phyloP scores from a whole-genome alignment of 148 eudicot genomes.

The Pharnaceum exiguum region DNA sequence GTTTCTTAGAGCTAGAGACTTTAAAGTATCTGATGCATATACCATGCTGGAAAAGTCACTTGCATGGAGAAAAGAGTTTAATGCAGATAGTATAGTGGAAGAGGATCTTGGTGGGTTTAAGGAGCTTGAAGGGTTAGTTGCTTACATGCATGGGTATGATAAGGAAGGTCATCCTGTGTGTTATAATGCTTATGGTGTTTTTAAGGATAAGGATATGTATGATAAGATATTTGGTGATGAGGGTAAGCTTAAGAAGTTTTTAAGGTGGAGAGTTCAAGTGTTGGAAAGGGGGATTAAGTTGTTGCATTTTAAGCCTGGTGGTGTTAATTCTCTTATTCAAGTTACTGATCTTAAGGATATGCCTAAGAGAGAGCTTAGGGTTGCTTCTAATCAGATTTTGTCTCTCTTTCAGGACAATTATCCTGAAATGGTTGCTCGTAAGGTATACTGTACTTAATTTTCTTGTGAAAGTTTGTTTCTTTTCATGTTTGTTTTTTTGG shows the following conservation, averaged over 20 bases:
- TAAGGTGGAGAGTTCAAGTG: constrained; percentile 94
- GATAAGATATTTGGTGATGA: constrained; percentile 73
- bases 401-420: constrained; percentile 91
- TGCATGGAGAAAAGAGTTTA: constrained; percentile 61
- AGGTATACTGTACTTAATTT: constrained; percentile 37
- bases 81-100: constrained; percentile 52
- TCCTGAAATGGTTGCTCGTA: constrained; percentile 93
- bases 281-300: constrained; percentile 74
- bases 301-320: constrained; percentile 76
- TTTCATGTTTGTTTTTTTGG: background rate
- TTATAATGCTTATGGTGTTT: constrained; percentile 84
- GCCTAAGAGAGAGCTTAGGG: constrained; percentile 89
- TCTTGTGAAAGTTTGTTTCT: background rate
- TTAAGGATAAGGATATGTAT: constrained; percentile 82
- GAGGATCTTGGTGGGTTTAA: constrained; percentile 72
- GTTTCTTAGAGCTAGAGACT: constrained; percentile 81
- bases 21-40: constrained; percentile 48
- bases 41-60: constrained; percentile 56
- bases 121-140: constrained; percentile 75
- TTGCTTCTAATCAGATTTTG: constrained; percentile 74
- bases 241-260: constrained; percentile 59
- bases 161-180: constrained; percentile 80
- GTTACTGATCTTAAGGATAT: constrained; percentile 90
- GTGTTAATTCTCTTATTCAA: constrained; percentile 84
- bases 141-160: constrained; percentile 85